These are phyloP conservation scores for Scenedesmus sp. DNA, from an alignment of 163 green algal species.

Conservation along the genomic window DNA sequence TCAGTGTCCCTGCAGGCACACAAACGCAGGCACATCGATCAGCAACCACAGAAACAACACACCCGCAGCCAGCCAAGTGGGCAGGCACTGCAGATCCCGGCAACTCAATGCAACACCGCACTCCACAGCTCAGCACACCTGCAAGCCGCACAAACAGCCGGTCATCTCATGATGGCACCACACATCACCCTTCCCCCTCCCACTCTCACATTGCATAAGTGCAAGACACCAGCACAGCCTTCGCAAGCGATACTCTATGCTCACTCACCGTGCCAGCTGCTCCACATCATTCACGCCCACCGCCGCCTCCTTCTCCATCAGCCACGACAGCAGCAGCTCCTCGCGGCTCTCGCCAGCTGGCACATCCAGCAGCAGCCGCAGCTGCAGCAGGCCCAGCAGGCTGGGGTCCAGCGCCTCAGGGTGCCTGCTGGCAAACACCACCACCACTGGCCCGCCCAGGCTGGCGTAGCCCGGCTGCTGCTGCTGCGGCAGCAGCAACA, in stretches of 20 bases:
- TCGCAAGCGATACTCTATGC: background rate
- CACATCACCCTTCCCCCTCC: background rate
- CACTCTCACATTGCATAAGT: background rate
- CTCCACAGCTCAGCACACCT: background rate
- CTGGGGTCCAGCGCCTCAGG: slow-evolving; percentile 33
- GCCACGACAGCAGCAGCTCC: slow-evolving; percentile 42
- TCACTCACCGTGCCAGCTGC: slow-evolving; percentile 29
- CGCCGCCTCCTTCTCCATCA: slow-evolving; percentile 39
- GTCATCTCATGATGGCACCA: background rate
- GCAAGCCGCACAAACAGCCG: background rate
- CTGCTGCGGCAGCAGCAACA: background rate
- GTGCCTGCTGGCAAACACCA: slow-evolving; percentile 21
- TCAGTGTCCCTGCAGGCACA: slow-evolving; percentile 42
- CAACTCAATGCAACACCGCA: background rate
- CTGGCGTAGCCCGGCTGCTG: background rate
- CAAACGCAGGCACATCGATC: background rate
- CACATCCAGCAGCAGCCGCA: slow-evolving; percentile 37
- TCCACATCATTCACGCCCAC: slow-evolving; percentile 46
- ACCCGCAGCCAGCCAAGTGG: background rate
- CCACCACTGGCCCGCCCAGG: slow-evolving; percentile 16
- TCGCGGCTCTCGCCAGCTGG: slow-evolving; percentile 29
- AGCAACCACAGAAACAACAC: background rate
- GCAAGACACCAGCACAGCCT: background rate
- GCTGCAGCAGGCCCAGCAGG: slow-evolving; percentile 37
- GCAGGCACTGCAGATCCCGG: background rate